Conservation (phyloP, 305 asterid species). For the Fraxinus velutina region DNA sequence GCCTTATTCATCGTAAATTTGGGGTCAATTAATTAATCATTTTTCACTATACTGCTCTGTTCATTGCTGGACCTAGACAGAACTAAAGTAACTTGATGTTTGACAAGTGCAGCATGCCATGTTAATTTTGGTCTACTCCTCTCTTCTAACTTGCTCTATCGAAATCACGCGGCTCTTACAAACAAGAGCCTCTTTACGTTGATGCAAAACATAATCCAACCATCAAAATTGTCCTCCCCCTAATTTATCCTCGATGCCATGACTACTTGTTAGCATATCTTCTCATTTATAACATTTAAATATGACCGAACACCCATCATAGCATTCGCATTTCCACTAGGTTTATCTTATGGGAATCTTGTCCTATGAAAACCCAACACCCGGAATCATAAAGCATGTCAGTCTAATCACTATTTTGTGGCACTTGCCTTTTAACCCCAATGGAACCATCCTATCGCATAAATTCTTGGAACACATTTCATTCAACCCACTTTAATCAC, state of each 20-base stretch:
- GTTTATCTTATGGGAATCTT: not conserved
- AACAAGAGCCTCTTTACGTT: not conserved
- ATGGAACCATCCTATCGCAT: not conserved
- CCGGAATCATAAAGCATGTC: not conserved
- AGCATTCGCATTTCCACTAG: not conserved
- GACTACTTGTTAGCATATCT: not conserved
- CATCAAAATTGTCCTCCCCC: not conserved
- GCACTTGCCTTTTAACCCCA: not conserved
- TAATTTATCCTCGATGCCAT: not conserved
- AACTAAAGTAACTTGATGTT: not conserved
- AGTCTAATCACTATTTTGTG: not conserved
- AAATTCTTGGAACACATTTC: not conserved
- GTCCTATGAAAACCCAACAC: not conserved
- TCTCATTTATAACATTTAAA: not conserved
- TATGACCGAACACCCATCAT: not conserved
- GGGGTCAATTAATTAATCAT: not conserved
- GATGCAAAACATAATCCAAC: not conserved
- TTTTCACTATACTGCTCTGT: not conserved
- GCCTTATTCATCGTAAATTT: not conserved
- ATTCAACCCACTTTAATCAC: not conserved
- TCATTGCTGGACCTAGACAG: not conserved
- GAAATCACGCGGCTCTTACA: not conserved
- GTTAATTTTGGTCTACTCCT: not conserved
- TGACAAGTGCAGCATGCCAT: not conserved
- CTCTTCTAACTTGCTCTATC: not conserved